phyloP scores from a whole-genome alignment of 495 filamentous ascomycete genomes.

The Sabuloglossum arenarium region DNA sequence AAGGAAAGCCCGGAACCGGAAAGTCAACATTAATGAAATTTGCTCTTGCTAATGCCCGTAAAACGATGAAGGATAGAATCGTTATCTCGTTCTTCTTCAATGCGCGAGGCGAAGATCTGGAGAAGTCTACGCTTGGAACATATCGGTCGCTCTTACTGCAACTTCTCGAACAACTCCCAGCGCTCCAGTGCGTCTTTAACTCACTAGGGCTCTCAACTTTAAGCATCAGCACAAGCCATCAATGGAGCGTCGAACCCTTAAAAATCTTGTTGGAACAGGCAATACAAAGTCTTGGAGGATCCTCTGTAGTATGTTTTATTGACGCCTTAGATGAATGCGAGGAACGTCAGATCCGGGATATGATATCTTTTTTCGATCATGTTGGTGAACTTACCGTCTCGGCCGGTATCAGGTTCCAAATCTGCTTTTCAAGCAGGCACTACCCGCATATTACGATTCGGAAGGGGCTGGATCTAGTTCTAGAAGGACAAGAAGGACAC shows the following conservation, averaged over 20 bases:
- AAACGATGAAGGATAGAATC: constrained; percentile 6
- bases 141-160: constrained; percentile 29
- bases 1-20: constrained; percentile 33
- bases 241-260: constrained; percentile 14
- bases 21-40: constrained; percentile 35
- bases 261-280: constrained; percentile 15
- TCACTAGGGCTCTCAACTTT: background rate
- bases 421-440: constrained; percentile 19
- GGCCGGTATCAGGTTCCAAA: constrained; percentile 4
- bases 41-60: constrained; percentile 12
- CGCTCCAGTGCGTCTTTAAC: constrained; percentile 11
- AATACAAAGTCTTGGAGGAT: constrained; percentile 10
- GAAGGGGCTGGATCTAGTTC: constrained; percentile 6
- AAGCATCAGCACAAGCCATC: background rate
- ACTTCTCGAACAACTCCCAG: constrained; percentile 13
- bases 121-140: constrained; percentile 30
- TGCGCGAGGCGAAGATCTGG: constrained; percentile 24
- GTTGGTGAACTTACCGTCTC: constrained; percentile 10
- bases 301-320: constrained; percentile 17
- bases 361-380: constrained; percentile 18
- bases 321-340: constrained; percentile 25
- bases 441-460: constrained; percentile 15
- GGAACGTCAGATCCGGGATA: constrained; percentile 16
- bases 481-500: constrained; percentile 12
- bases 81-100: constrained; percentile 31